Evolutionary conservation across 2,329 filamentous ascomycete genomes (phyloP).

Genomic region (Colletotrichum costaricense): DNA sequence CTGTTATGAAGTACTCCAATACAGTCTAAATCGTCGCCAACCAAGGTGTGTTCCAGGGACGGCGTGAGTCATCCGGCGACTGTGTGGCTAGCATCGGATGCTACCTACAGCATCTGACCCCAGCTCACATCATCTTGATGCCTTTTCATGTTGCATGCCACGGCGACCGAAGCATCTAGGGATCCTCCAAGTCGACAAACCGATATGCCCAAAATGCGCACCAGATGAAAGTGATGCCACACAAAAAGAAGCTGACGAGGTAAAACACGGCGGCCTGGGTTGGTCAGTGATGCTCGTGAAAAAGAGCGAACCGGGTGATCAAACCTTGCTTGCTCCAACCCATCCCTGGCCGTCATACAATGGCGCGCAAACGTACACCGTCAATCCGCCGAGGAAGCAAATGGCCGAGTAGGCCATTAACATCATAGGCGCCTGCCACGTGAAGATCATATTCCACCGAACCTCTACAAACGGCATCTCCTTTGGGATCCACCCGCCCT

Average conservation of each 20-base stretch:
- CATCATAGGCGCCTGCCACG: constrained; percentile 45
- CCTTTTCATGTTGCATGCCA: too few relatives aligned
- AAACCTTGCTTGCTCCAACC: constrained; percentile 37
- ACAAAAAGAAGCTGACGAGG: constrained; percentile 35
- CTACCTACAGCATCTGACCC: neutral
- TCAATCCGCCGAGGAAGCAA: constrained; percentile 39
- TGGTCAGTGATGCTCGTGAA: neutral
- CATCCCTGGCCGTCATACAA: constrained; percentile 37
- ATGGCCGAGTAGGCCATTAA: constrained; percentile 41
- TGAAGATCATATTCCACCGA: constrained; percentile 45
- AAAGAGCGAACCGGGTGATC: neutral
- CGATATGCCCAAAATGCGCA: constrained; percentile 44
- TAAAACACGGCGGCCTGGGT: constrained; percentile 38
- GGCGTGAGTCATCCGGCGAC: constrained; percentile 32
- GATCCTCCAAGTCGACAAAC: constrained; percentile 38
- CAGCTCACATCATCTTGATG: neutral
- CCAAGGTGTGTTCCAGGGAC: neutral
- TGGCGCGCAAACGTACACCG: constrained; percentile 40
- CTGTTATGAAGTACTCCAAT: neutral
- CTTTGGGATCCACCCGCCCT: constrained; percentile 32
- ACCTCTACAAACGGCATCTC: constrained; percentile 35
- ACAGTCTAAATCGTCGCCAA: neutral
- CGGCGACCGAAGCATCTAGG: neutral
- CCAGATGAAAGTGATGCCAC: constrained; percentile 38
- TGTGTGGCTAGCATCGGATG: neutral